Conservation (phyloP, 139 green algal species). For the Nannochloris sp. region DNA sequence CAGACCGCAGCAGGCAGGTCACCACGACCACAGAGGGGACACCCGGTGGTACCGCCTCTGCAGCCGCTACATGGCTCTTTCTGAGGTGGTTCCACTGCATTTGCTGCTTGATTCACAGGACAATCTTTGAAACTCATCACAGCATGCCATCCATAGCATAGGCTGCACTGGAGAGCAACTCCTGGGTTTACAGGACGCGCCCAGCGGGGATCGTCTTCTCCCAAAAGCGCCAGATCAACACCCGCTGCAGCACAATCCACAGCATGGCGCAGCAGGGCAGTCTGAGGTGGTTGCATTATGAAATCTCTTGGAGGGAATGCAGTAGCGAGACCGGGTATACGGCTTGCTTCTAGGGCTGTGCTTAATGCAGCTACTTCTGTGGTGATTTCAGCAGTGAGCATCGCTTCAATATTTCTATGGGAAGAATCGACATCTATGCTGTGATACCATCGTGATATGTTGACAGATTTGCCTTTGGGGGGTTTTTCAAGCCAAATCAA, state of each 20-base stretch:
- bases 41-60: constrained; percentile 5
- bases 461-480: too few relatives aligned
- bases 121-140: background rate
- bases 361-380: background rate
- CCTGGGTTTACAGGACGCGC: background rate
- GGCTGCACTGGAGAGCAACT: background rate
- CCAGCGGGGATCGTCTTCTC: background rate
- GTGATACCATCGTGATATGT: too few relatives aligned
- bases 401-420: too few relatives aligned
- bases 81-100: constrained; percentile 3
- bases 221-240: background rate
- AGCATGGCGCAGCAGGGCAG: background rate
- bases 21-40: background rate
- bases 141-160: background rate
- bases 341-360: background rate
- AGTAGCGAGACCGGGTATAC: background rate
- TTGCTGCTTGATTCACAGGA: constrained; percentile 14
- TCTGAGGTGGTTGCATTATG: background rate
- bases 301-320: background rate
- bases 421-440: too few relatives aligned
- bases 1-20: background rate
- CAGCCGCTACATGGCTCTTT: constrained; percentile 5
- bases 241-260: background rate
- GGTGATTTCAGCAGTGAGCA: too few relatives aligned
- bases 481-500: too few relatives aligned